Base-by-base conservation (phyloP, 2,329 filamentous ascomycete species). In the Xylariaceae sp. region DNA sequence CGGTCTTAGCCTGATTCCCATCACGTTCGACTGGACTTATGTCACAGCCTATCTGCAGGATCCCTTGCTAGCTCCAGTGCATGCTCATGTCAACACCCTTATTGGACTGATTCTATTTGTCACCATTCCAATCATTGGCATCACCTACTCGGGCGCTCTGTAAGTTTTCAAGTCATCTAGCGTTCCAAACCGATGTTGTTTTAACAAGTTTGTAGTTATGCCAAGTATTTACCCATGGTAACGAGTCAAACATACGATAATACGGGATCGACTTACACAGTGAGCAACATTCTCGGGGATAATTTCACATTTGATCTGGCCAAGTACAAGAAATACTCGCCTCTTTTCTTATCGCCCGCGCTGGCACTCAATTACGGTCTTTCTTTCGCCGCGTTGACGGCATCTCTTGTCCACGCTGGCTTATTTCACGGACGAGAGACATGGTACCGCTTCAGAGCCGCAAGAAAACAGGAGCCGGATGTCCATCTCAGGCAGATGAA, bases 201-300 rank as follows among this genome's bases (percentile, higher is more conserved):
- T 47, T 60, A 48, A 58, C 32, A 5, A 6, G 3, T 8, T n/a
- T 19, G 2, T 37, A 62, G 64, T 37, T 66, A 74, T 50, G 68
- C 74, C 0, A 72, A 76, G 3, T 80, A 79, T 46, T 59, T 83
- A 14, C 78, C 79, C 0, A 69, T 82, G 44, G 73, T 77, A 23
- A 72, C 72, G 10, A 74, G 76, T 19, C 67, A 71, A 37, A 72
- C 72, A 0, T 82, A 75, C 48, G 78, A 83, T 61, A 82, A 82
- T 47, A 77, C 71, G 0, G 77, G 74, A 10, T 55, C 57, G 1
- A 38, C 61, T 1, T 82, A 82, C 55, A 71, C 78, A 19, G 71
- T 79, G 12, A 66, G 63, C 10, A 69, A 70, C 2, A 77, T 82
- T 19, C 67, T 83, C 5, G 71, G 70, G 17, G 49, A 64, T 1